phyloP scores from a whole-genome alignment of 331 rosid genomes.

The Dryas integrifolia region DNA sequence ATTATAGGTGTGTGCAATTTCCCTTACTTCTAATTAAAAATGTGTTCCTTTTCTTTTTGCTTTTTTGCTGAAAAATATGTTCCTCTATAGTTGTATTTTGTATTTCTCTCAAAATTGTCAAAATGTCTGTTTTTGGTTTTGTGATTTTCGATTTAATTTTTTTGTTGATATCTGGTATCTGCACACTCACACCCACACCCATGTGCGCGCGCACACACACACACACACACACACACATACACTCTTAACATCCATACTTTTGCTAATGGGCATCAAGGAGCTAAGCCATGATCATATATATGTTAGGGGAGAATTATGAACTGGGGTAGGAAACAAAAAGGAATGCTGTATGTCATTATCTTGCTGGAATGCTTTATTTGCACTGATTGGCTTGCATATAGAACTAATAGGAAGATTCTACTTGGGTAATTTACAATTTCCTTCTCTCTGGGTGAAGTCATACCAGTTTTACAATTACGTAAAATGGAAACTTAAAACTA shows the following conservation, averaged over 20 bases:
- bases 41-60: neutral
- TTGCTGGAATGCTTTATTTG: neutral
- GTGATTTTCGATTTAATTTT: neutral
- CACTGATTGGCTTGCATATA: neutral
- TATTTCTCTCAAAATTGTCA: neutral
- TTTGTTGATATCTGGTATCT: neutral
- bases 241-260: neutral
- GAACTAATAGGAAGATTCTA: neutral
- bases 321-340: neutral
- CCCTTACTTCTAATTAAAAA: conserved; percentile 12
- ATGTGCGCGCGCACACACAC: neutral
- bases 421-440: neutral
- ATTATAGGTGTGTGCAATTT: conserved; percentile 57
- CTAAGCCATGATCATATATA: neutral
- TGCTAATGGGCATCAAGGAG: neutral
- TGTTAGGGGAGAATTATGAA: neutral
- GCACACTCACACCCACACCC: neutral
- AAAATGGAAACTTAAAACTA: neutral
- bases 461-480: neutral
- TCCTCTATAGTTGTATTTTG: neutral
- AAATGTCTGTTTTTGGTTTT: neutral
- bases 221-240: neutral
- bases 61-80: neutral
- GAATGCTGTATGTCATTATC: neutral
- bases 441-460: neutral